Evolutionary conservation across 805 yeast genomes (phyloP), one percentile per base, ranked within the genome.

Genomic region (Zygotorulaspora danielsina): DNA sequence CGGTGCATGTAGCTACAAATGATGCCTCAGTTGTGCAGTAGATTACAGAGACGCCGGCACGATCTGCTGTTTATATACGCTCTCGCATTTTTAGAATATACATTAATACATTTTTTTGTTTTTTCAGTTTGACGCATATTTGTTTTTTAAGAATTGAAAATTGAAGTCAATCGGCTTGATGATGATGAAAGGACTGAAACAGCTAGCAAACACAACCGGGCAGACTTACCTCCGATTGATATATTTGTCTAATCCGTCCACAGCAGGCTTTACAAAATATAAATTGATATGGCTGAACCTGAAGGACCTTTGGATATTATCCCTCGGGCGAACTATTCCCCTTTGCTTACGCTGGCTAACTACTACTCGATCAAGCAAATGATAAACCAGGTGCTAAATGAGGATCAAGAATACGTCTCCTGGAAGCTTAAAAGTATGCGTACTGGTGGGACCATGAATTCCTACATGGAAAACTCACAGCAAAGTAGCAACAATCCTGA

Each of bases 341-440:
- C 63, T 6, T 28, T 51, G 2, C 25, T 61, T 8, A 59, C 63
- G 1, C 44, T 42, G 19, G 51, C 56, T 8, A 59, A 59, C 35
- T 61, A 61, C 41, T 41, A 51, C 31, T 46, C 57, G 1, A 55
- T 54, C 1, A 61, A 59, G 34, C 59, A 59, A 29, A 53, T 59
- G 57, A 57, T 61, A 10, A 51, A 54, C 21, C 65, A 61, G 38
- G 57, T 59, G 0, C 36, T 59, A 8, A 57, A 55, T 34, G 65
- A 61, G 39, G 65, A 59, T 35, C 61, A 59, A 32, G 65, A 61
- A 22, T 59, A 61, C 36, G 59, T 58, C 3, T 39, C 53, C 2
- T 59, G 64, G 63, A 59, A 59, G 36, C 35, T 55, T 16, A 53
- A 56, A 32, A 55, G 49, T 31, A 37, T 53, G 36, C 46, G 64